These are phyloP conservation scores for Phialemonium atrogriseum DNA, from an alignment of 2,329 filamentous ascomycete genomes.

Conservation along the genomic window DNA sequence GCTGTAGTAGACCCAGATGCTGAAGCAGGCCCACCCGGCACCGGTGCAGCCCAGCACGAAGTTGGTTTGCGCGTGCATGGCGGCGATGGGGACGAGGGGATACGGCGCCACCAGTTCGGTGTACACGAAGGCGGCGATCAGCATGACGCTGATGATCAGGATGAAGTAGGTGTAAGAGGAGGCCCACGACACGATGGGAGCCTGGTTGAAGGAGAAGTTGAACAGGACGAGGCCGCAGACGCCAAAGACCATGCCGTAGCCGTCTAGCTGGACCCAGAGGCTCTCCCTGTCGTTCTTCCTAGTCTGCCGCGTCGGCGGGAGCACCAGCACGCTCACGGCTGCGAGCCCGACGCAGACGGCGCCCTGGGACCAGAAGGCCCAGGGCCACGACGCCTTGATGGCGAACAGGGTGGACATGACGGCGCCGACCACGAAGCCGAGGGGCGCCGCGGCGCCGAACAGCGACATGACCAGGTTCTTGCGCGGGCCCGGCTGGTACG, in stretches of 20 bases:
- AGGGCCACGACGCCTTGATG: constrained; percentile 35
- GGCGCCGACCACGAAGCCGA: constrained; percentile 34
- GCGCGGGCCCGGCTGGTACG: constrained; percentile 45
- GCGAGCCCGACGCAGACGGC: constrained; percentile 15
- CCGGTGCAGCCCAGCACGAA: constrained; percentile 41
- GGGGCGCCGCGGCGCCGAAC: constrained; percentile 37
- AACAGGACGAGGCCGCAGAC: constrained; percentile 43
- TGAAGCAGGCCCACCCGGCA: constrained; percentile 32
- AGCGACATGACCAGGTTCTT: constrained; percentile 53
- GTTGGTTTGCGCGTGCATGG: constrained; percentile 33
- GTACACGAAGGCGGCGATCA: constrained; percentile 41
- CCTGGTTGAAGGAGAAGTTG: constrained; percentile 54
- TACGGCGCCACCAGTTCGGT: constrained; percentile 32
- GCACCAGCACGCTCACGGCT: constrained; percentile 11
- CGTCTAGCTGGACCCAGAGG: constrained; percentile 18
- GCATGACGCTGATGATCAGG: constrained; percentile 41
- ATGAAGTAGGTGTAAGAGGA: constrained; percentile 41
- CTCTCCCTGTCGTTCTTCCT: constrained; percentile 7
- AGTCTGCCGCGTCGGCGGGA: constrained; percentile 11
- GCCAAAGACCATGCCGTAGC: constrained; percentile 23
- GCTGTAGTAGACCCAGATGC: constrained; percentile 31
- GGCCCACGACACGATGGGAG: constrained; percentile 42
- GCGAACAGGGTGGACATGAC: constrained; percentile 31
- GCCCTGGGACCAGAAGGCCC: constrained; percentile 32
- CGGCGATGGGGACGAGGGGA: constrained; percentile 43